Percentiles rank a stretch among this genome's conserved stretches.
These are phyloP conservation scores for Hirsutella rhossiliensis DNA, from an alignment of 2,329 filamentous ascomycete species.

Conservation along the genomic window DNA sequence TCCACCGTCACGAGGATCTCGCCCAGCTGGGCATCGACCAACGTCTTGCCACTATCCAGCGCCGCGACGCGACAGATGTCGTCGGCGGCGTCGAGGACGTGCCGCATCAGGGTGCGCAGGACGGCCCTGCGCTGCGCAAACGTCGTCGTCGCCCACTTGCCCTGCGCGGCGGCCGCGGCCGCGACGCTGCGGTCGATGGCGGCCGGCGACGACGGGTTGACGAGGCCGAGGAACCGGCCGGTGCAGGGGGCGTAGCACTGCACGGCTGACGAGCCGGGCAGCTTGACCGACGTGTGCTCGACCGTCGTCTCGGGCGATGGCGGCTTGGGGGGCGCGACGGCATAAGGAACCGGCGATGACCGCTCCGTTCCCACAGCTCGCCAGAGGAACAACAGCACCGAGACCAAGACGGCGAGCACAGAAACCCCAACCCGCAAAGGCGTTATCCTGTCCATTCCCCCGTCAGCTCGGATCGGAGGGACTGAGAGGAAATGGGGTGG, in stretches of 20 bases:
- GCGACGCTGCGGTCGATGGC: constrained; percentile 71
- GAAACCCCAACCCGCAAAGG: neutral
- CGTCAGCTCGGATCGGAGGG: no score
- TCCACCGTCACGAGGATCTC: constrained; percentile 91
- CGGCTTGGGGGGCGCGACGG: constrained; percentile 48
- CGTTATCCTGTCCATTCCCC: no score
- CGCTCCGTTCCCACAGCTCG: constrained; percentile 16
- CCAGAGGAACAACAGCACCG: constrained; percentile 18
- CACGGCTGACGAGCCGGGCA: constrained; percentile 53
- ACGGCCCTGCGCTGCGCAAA: constrained; percentile 70
- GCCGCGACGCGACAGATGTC: constrained; percentile 76
- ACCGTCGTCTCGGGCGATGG: constrained; percentile 46
- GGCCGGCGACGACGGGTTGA: constrained; percentile 64
- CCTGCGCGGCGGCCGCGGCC: constrained; percentile 62
- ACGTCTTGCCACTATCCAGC: constrained; percentile 90
- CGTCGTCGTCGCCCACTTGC: constrained; percentile 63
- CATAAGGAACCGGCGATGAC: constrained; percentile 40
- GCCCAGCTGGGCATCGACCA: constrained; percentile 85
- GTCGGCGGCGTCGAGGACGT: constrained; percentile 81
- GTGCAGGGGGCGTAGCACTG: constrained; percentile 87
- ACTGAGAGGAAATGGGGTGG: no score
- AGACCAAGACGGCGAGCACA: constrained; percentile 13
- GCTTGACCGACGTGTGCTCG: constrained; percentile 48
- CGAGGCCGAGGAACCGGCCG: constrained; percentile 65
- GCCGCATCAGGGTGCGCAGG: constrained; percentile 66